A percentile compares a stretch with the other conserved stretches of the same genome.
Evolutionary conservation across 495 filamentous ascomycete genomes (phyloP).

Genomic region (Tirmania nivea): DNA sequence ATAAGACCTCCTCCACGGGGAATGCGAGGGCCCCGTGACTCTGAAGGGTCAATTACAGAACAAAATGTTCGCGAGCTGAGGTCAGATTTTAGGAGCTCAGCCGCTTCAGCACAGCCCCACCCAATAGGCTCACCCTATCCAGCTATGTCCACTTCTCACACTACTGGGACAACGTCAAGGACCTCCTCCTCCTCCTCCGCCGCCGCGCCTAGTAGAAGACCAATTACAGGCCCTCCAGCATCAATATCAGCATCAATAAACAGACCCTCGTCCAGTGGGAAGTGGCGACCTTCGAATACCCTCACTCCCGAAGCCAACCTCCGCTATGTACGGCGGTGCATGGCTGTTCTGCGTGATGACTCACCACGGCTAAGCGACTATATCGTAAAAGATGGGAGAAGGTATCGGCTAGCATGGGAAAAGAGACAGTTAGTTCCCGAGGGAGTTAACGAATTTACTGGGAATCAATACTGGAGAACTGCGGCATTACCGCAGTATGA

Average conservation of each 20-base stretch:
- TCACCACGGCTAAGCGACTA: constrained; percentile 15
- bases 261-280: constrained; percentile 22
- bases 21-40: background rate
- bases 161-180: constrained; percentile 3
- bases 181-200: constrained; percentile 10
- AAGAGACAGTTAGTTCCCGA: constrained; percentile 12
- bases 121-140: background rate
- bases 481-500: too few species aligned
- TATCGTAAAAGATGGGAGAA: constrained; percentile 13
- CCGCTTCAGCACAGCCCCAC: background rate
- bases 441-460: background rate
- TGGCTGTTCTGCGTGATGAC: constrained; percentile 24
- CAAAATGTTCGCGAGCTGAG: background rate
- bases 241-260: background rate
- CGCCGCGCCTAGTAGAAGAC: constrained; percentile 15
- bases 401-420: constrained; percentile 11
- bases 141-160: background rate
- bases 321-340: constrained; percentile 32
- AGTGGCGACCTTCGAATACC: constrained; percentile 29
- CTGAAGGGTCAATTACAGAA: background rate
- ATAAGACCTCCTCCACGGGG: background rate
- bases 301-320: constrained; percentile 30
- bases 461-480: too few species aligned
- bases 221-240: constrained; percentile 20
- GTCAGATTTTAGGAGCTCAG: background rate